phyloP scores from a whole-genome alignment of 805 yeast genomes.

The Clavispora vitiphila region DNA sequence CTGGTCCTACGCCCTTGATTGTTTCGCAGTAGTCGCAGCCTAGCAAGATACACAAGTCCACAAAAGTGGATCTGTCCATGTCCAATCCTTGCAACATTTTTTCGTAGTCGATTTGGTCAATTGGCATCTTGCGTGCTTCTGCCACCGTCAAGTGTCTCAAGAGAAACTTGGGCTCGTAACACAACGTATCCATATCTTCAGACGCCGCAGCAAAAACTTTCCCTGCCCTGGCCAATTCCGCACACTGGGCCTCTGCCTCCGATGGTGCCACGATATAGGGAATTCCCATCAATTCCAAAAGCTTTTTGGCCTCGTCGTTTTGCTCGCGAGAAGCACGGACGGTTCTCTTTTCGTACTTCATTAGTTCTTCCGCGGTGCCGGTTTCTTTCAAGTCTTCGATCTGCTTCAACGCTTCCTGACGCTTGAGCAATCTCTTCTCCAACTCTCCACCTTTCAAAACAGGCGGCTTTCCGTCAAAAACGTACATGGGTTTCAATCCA shows the following conservation, averaged over 20 bases:
- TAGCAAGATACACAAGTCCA: constrained; percentile 85
- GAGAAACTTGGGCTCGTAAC: constrained; percentile 80
- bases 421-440: constrained; percentile 72
- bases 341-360: constrained; percentile 76
- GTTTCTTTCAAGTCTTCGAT: constrained; percentile 73
- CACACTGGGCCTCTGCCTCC: constrained; percentile 99
- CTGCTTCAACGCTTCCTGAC: constrained; percentile 78
- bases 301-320: constrained; percentile 85
- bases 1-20: constrained; percentile 93
- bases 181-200: constrained; percentile 97
- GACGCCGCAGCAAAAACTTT: constrained; percentile 96
- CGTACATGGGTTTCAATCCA: constrained; percentile 95
- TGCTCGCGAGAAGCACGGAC: constrained; percentile 87
- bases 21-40: constrained; percentile 99
- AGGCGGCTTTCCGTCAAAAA: constrained; percentile 98
- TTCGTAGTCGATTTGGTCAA: constrained; percentile 70
- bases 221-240: constrained; percentile 81
- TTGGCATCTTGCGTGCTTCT: constrained; percentile 89
- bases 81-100: constrained; percentile 72
- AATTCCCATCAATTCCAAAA: constrained; percentile 86
- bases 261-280: constrained; percentile 93
- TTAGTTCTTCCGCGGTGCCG: constrained; percentile 71
- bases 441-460: constrained; percentile 88
- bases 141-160: constrained; percentile 90
- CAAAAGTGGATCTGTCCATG: constrained; percentile 67